These are phyloP conservation scores for Suillus ampliporus DNA, from an alignment of 768 basidiomycete genomes.

Conservation along the genomic window DNA sequence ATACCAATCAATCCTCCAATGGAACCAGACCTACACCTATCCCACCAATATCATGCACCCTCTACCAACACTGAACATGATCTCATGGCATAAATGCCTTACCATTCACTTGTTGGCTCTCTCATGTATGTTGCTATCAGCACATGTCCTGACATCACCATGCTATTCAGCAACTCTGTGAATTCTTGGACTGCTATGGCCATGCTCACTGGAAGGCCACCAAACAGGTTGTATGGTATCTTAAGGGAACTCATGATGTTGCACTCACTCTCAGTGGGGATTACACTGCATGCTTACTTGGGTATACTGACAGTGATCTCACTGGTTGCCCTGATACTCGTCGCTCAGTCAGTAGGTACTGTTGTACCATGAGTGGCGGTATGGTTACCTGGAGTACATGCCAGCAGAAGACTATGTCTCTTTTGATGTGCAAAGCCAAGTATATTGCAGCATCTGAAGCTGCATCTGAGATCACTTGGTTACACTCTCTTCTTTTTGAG, in stretches of 20 bases:
- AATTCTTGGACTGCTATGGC: constrained; percentile 16
- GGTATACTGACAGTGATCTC: constrained; percentile 34
- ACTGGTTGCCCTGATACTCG: constrained; percentile 36
- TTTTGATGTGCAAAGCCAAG: constrained; percentile 50
- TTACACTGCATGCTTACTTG: constrained; percentile 13
- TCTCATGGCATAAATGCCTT: too few relatives aligned
- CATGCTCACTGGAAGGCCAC: constrained; percentile 17
- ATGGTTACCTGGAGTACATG: constrained; percentile 38
- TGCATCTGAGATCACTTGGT: constrained; percentile 44
- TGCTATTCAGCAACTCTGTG: too few relatives aligned
- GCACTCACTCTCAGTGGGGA: constrained; percentile 15
- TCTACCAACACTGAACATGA: background rate
- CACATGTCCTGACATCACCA: too few relatives aligned
- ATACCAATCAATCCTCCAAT: constrained; percentile 30
- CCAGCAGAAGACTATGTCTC: constrained; percentile 44
- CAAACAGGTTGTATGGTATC: constrained; percentile 22
- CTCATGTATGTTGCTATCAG: constrained; percentile 35
- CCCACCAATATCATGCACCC: too few relatives aligned
- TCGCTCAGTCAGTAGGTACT: constrained; percentile 26
- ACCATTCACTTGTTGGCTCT: constrained; percentile 25
- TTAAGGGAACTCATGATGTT: constrained; percentile 9
- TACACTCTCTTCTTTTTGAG: constrained; percentile 26
- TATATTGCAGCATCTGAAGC: constrained; percentile 45
- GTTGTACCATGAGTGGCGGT: constrained; percentile 30
- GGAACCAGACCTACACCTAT: constrained; percentile 18